Evolutionary conservation across 495 filamentous ascomycete genomes (phyloP), one percentile per base, ranked within the genome.

Genomic region (Aspergillus biplanus): DNA sequence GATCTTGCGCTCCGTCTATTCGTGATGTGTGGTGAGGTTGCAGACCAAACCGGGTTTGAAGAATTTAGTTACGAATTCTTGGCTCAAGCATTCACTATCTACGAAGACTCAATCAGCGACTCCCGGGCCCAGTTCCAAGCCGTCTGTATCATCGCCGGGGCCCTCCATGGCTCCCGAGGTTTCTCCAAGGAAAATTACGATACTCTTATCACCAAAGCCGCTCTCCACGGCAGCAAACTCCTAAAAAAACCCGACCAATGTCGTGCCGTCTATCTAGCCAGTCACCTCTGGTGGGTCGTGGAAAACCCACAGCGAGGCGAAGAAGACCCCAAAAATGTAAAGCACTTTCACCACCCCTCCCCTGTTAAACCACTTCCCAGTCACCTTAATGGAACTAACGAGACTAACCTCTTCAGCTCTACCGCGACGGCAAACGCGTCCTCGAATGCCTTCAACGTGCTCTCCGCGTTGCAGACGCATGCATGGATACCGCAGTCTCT

Each of bases 171-270:
- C 37, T 91, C 92, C 3, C 82, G 94, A 58, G 88, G 92, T 59
- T 98, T 99, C 74, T 86, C 88, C 21, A 93, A 92, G 71, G 95
- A 99, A 80, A 98, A 98, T 68, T 99, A 98, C 71, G 95, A 99
- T 74, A 98, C 95, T 5, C 82, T 99, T 31, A 99, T 99, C 67
- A 99, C 95, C 15, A 99, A 99, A 79, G 93, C 91, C 63, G 96
- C 95, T 7, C 83, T 97, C 56, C 96, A 99, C 72, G 96, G 94
- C 16, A 97, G 93, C 77, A 98, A 98, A 74, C 83, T 99, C 56
- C 84, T 99, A 65, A 96, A 97, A 79, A 99, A 98, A 78, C 95
- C 95, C 6, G 95, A 99, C 68, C 95, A 99, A 73, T 99, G 95
- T 73, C 85, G 95, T 16, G 96, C 96, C 1, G 95, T 99, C 9